Evolutionary conservation across 106 monocot genomes (phyloP), one percentile per base, ranked within the genome.

Genomic region (Acorus gramineus): DNA sequence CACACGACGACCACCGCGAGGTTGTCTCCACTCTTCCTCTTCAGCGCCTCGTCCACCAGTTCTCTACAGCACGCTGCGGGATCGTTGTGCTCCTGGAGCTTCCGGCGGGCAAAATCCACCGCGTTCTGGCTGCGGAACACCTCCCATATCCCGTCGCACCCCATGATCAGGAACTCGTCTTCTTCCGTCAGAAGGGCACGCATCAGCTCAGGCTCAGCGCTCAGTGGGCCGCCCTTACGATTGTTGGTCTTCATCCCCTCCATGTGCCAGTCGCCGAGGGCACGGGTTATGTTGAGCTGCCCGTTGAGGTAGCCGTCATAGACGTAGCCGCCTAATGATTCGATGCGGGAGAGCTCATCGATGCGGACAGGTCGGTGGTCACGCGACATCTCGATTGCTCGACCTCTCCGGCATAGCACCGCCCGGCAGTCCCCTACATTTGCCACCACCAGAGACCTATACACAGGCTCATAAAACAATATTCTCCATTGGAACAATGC

Each of bases 211-310:
- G 93, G 93, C 61, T 75, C 74, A 2, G 68, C 67, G 50, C 54
- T 75, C 42, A 75, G 51, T 10, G 74, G 74, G 48, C 61, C 61
- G 6, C 62, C 48, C 8, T 53, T 13, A 7, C 89, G 79, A n/a
- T 68, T 52, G 8, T 67, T 62, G 4, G 68, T 68, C 55, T 75
- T 75, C 8, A 56, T 8, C 6, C 74, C 74, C 56, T 68, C 68
- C 74, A 75, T 75, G 67, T 75, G 74, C 74, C 74, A 75, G 10
- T 75, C 74, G 47, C 74, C 74, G 4, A 75, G 55, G 14, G 74
- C 74, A 14, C 74, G 61, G 46, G 74, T 53, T 3, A 75, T 68
- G 2, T 67, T 61, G 42, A 75, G 68, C 44, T 75, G 46, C 68
- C 68, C 9, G 6, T 75, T 75, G 5, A 75, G 55, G 14, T 75